These are phyloP conservation scores for Pseudogymnoascus sp. DNA, from an alignment of 2,329 filamentous ascomycete species.

Conservation along the genomic window DNA sequence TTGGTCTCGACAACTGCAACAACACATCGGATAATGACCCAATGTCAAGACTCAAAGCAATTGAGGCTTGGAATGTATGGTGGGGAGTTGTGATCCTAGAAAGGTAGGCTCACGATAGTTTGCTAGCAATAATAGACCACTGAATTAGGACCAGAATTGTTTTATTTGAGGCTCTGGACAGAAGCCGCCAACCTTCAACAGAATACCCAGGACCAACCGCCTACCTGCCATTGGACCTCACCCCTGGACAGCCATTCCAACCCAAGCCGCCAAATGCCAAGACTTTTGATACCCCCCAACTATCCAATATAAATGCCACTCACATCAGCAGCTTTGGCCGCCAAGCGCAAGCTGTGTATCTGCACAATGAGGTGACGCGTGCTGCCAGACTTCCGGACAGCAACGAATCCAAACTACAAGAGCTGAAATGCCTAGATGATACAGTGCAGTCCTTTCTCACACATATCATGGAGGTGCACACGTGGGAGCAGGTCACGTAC, in stretches of 20 bases:
- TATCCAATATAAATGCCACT: constrained; percentile 13
- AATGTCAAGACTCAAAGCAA: constrained; percentile 15
- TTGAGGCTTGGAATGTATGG: constrained; percentile 19
- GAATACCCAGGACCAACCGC: constrained; percentile 15
- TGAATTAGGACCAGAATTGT: constrained; percentile 12
- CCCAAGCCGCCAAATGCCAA: constrained; percentile 7
- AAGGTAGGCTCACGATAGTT: constrained; percentile 15
- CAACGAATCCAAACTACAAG: constrained; percentile 10
- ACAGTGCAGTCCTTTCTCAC: too few relatives aligned
- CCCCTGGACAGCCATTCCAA: constrained; percentile 10
- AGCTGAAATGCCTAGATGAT: constrained; percentile 9
- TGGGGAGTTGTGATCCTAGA: constrained; percentile 22
- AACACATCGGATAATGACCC: constrained; percentile 16
- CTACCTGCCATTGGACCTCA: constrained; percentile 16
- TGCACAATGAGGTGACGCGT: constrained; percentile 14
- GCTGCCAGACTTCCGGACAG: constrained; percentile 12
- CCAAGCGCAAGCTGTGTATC: constrained; percentile 19
- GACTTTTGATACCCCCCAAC: constrained; percentile 15
- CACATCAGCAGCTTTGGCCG: constrained; percentile 18
- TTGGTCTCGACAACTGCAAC: constrained; percentile 16
- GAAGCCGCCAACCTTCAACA: constrained; percentile 16
- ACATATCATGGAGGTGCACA: too few relatives aligned
- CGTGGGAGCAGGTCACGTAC: too few relatives aligned
- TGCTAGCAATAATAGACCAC: neutral
- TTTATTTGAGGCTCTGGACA: constrained; percentile 14